Percentiles rank a stretch among this genome's conserved stretches.
These are phyloP conservation scores for Neurospora pannonica DNA, from an alignment of 495 filamentous ascomycete species.

Conservation along the genomic window DNA sequence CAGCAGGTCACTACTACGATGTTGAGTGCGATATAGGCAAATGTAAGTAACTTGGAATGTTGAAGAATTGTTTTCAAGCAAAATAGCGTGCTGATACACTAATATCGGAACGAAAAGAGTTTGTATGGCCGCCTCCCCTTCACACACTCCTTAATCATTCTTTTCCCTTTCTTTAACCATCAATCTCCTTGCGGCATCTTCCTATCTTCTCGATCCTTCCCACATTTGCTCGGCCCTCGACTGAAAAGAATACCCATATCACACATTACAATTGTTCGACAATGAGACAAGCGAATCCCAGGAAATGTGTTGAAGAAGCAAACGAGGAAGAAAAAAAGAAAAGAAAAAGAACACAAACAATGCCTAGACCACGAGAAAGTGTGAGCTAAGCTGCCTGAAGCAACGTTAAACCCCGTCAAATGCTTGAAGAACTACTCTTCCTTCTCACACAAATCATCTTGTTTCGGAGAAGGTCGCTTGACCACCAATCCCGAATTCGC, in stretches of 20 bases:
- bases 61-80: not conserved
- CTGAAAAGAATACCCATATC: not conserved
- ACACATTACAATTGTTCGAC: not conserved
- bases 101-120: not conserved
- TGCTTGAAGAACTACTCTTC: not conserved
- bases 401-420: not conserved
- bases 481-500: not conserved
- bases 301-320: not conserved
- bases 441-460: not conserved
- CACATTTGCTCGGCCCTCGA: not conserved
- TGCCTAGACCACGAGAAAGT: not conserved
- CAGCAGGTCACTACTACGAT: not conserved
- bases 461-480: not conserved
- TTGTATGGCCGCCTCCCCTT: not conserved
- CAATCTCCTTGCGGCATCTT: no score
- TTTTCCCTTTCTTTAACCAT: no score
- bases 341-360: not conserved
- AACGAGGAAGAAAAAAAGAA: not conserved
- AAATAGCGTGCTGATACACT: not conserved
- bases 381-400: not conserved
- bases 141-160: not conserved
- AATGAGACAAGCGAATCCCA: not conserved
- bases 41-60: not conserved
- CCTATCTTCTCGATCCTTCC: not conserved
- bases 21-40: not conserved